Base-by-base conservation (phyloP, 2,329 filamentous ascomycete species). In the Fusarium chaquense region DNA sequence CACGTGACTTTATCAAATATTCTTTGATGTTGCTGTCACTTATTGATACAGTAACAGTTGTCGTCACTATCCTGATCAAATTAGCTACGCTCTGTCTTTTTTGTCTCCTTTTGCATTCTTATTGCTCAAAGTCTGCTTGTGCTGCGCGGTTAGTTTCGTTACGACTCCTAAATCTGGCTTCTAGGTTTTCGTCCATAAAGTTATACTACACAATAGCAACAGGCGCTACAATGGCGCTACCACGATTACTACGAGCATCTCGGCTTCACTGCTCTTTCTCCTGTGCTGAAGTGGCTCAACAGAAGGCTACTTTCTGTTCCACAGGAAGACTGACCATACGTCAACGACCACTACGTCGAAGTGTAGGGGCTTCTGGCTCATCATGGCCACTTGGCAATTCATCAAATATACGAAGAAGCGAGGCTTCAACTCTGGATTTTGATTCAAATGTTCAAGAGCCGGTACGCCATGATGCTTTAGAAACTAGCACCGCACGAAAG, bases 1-100 rank as follows among this genome's bases (percentile, higher is more conserved):
- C 66, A 69, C 66, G 65, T 69, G 66, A 69, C 50, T 18, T 30
- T 3, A 20, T 44, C 20, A 30, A 30, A 26, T 24, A 28, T 43
- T 32, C 20, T 54, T n/a, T 32, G 9, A 33, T 41, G 47, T 51
- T 32, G 43, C 9, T 8, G 33, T 57, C 22, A 26, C 18, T 45
- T 16, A 13, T 15, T 35, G 7, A 3, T 22, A 20, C 8, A 8
- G 13, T 13, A 15, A 18, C 36, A 22, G 24, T 15, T 26, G 18
- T 22, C n/a, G 13, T 20, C n/a, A 10, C 12, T 18, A 13, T 41
- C 26, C 38, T 18, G 8, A 12, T 44, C 9, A 15, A 10, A 28
- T 13, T n/a, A 11, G 9, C 6, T 38, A 12, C 11, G 24, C 9
- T 5, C 32, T 33, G 5, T 35, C 1, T 22, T 22, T 20, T 38